A percentile compares a stretch with the other conserved stretches of the same genome.
Conservation (phyloP, 257 asterid genomes). For the Solanum chiquidenum region DNA sequence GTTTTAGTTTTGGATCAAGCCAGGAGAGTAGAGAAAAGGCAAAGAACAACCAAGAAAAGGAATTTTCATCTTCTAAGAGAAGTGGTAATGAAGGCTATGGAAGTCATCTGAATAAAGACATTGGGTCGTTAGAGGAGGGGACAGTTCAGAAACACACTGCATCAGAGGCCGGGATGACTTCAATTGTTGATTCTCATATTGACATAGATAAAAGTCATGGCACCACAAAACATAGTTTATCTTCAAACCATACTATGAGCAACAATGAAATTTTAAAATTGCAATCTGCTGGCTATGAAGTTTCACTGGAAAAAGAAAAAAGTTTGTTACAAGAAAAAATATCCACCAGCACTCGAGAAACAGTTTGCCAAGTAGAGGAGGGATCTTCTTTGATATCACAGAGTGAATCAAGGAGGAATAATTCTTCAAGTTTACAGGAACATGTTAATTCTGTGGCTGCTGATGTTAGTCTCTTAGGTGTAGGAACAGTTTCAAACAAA, state of each 20-base stretch:
- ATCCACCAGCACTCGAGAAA: constrained; percentile 22
- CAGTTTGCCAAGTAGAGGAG: constrained; percentile 23
- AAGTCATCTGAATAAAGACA: constrained; percentile 18
- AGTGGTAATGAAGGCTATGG: constrained; percentile 10
- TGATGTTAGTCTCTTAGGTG: constrained; percentile 10
- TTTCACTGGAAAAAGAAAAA: constrained; percentile 18
- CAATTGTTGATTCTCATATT: constrained; percentile 25
- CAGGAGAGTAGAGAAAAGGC: neutral
- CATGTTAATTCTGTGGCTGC: constrained; percentile 14
- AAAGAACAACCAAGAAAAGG: constrained; percentile 23
- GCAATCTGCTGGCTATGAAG: constrained; percentile 17
- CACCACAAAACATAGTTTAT: constrained; percentile 14
- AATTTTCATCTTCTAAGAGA: constrained; percentile 15
- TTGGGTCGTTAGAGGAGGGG: constrained; percentile 15
- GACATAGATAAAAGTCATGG: constrained; percentile 20
- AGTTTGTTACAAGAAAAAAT: constrained; percentile 11
- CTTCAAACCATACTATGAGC: constrained; percentile 22
- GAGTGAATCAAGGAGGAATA: constrained; percentile 21
- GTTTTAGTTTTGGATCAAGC: neutral
- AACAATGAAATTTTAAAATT: constrained; percentile 18
- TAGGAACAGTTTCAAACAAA: constrained; percentile 19
- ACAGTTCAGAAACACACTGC: constrained; percentile 18
- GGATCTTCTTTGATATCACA: constrained; percentile 15
- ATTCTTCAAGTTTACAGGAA: constrained; percentile 24
- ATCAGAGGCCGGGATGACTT: constrained; percentile 16